phyloP scores from a whole-genome alignment of 2,329 filamentous ascomycete genomes.

The Lasiodiplodia theobromae region DNA sequence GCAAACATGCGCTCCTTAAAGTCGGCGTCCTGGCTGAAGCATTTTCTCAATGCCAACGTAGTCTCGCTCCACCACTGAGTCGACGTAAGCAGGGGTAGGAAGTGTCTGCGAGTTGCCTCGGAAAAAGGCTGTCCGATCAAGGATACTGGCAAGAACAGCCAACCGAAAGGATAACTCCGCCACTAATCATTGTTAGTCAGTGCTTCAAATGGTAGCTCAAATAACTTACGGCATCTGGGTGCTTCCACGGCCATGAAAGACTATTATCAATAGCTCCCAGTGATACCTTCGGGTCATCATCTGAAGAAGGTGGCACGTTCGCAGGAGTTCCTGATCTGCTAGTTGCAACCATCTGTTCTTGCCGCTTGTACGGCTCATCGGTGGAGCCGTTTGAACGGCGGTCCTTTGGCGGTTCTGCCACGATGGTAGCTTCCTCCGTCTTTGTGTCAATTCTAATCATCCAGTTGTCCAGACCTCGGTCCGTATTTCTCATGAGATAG shows the following conservation, averaged over 20 bases:
- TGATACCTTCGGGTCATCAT: conserved; percentile 66
- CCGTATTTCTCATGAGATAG: conserved; percentile 99
- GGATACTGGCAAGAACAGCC: conserved; percentile 96
- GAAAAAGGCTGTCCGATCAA: conserved; percentile 97
- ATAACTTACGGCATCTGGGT: conserved; percentile 81
- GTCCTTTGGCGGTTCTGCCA: conserved; percentile 80
- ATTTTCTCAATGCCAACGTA: conserved; percentile 80
- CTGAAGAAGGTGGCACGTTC: conserved; percentile 48
- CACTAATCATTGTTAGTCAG: conserved; percentile 55
- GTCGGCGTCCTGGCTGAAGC: conserved; percentile 91
- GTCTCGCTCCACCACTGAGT: conserved; percentile 98
- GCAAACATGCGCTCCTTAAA: conserved; percentile 99
- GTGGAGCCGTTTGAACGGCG: conserved; percentile 50
- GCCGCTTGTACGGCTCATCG: conserved; percentile 71
- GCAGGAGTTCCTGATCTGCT: conserved; percentile 64
- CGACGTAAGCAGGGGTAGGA: conserved; percentile 92
- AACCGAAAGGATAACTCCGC: conserved; percentile 94
- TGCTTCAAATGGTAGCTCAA: conserved; percentile 37
- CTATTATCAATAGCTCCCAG: conserved; percentile 98
- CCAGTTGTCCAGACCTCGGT: conserved; percentile 97
- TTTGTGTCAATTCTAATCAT: conserved; percentile 97
- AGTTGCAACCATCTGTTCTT: conserved; percentile 83
- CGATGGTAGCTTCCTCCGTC: conserved; percentile 81
- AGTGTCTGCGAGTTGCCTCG: conserved; percentile 90
- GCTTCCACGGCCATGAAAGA: conserved; percentile 98